Percentiles rank a stretch among this genome's conserved stretches.
These are phyloP conservation scores for Blumeriella jaapii DNA, from an alignment of 2,329 filamentous ascomycete genomes.

Conservation along the genomic window DNA sequence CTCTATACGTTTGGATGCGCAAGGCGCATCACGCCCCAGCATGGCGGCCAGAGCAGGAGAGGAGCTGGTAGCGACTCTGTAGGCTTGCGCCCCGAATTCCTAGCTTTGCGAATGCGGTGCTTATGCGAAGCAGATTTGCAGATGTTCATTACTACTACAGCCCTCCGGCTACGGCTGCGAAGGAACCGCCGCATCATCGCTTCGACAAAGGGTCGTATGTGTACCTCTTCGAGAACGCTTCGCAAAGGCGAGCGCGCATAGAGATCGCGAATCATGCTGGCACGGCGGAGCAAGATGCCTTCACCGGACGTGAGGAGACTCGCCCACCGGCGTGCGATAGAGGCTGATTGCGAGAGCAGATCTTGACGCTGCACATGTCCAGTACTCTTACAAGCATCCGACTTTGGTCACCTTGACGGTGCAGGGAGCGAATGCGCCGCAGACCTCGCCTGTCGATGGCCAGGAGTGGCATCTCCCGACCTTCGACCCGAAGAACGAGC, in stretches of 20 bases:
- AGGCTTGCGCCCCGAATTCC: conserved; percentile 27
- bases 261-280: conserved; percentile 68
- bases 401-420: conserved; percentile 58
- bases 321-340: not conserved
- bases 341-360: conserved; percentile 35
- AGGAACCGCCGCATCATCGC: conserved; percentile 62
- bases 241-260: conserved; percentile 54
- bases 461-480: conserved; percentile 67
- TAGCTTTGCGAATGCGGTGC: conserved; percentile 1
- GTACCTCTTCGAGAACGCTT: conserved; percentile 66
- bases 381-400: conserved; percentile 64
- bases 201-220: conserved; percentile 74
- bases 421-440: conserved; percentile 30
- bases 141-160: conserved; percentile 73
- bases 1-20: no score
- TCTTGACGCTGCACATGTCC: conserved; percentile 51
- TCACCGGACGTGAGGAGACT: conserved; percentile 58
- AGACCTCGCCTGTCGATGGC: conserved; percentile 29
- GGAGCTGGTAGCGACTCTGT: conserved; percentile 41
- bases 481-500: conserved; percentile 60
- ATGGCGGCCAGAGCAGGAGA: conserved; percentile 39
- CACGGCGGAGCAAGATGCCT: conserved; percentile 66
- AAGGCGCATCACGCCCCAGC: conserved; percentile 4
- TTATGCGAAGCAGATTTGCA: conserved; percentile 45
- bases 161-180: conserved; percentile 49